Base-by-base conservation (phyloP, 1,284 basidiomycete species). In the Mycosarcoma mackinlayi region DNA sequence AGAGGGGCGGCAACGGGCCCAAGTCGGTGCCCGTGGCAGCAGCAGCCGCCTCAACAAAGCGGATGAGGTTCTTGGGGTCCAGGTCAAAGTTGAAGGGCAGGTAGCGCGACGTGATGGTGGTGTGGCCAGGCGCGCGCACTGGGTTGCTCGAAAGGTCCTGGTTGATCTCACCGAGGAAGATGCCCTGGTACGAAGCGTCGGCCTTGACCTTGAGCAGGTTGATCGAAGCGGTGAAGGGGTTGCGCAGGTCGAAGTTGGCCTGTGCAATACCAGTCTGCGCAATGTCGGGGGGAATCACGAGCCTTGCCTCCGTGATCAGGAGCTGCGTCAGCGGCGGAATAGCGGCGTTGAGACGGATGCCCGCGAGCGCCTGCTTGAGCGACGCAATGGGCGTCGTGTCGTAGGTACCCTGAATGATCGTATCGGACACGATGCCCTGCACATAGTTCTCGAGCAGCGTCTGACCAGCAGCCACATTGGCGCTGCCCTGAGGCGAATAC, bases 141-240 rank as follows among this genome's bases (percentile, higher is more conserved):
- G 89, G 88, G 58, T 86, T 83, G 5, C 85, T 85, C 27, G 86
- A 49, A 16, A 82, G 87, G 39, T 86, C 61, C 19, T 86, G 84
- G 55, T 89, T 84, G 73, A 92, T 81, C 44, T 66, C 69, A 30
- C 81, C 83, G 21, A 84, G 69, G 46, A 73, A 60, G 56, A 82
- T 76, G 28, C 72, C 80, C 21, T 89, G 25, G 80, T 85, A 82
- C 5, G 67, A 87, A 0, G 87, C 90, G 3, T 82, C 86, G 1
- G 89, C 87, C 10, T 83, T 84, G n/a, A 92, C 84, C 54, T 84
- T 80, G 30, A 89, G 77, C 18, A 92, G 80, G 78, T 89, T 90
- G 80, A 92, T 88, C 73, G 88, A 88, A 11, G 90, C 90, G 0
- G 89, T 91, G 84, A 92, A 92, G 3, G 90, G 90, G 75, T 92